Evolutionary conservation across 805 yeast species (phyloP).

Genomic region (Dipodascopsis uninucleata): DNA sequence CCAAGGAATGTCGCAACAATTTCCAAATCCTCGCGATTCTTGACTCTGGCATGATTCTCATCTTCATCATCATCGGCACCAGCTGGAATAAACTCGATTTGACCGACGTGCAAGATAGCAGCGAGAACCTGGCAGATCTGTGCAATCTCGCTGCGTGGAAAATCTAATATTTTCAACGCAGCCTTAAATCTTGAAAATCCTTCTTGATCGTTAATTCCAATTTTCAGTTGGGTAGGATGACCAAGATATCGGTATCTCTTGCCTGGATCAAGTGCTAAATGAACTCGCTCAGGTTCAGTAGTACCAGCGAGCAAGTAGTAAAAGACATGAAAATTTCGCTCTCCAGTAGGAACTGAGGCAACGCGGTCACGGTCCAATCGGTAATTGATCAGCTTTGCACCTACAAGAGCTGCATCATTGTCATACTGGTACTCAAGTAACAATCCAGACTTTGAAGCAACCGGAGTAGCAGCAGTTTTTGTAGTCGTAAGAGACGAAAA

Average conservation of each 20-base stretch:
- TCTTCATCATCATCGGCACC: constrained; percentile 34
- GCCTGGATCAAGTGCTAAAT: constrained; percentile 40
- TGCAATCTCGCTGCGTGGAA: constrained; percentile 45
- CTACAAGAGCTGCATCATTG: constrained; percentile 44
- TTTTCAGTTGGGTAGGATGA: constrained; percentile 40
- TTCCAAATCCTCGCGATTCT: constrained; percentile 33
- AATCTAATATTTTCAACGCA: constrained; percentile 50
- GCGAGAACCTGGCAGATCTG: constrained; percentile 48
- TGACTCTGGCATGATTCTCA: constrained; percentile 20
- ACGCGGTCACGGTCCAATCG: constrained; percentile 55
- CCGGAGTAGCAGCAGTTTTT: constrained; percentile 36
- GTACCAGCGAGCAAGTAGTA: constrained; percentile 54
- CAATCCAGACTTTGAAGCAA: constrained; percentile 53
- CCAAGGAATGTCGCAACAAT: constrained; percentile 41
- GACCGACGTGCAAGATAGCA: constrained; percentile 45
- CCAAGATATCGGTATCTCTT: constrained; percentile 46
- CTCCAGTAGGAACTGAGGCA: constrained; percentile 47
- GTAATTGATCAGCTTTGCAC: constrained; percentile 54
- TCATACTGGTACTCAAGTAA: constrained; percentile 53
- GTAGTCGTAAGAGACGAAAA: constrained; percentile 41
- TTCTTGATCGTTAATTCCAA: constrained; percentile 48
- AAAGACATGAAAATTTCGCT: constrained; percentile 58
- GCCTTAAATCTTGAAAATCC: constrained; percentile 47
- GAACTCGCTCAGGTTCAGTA: constrained; percentile 40
- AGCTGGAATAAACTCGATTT: constrained; percentile 37